Base-by-base conservation (phyloP, 371 early-diverging fungal species). In the Amoeboaphelidium protococcarum region DNA sequence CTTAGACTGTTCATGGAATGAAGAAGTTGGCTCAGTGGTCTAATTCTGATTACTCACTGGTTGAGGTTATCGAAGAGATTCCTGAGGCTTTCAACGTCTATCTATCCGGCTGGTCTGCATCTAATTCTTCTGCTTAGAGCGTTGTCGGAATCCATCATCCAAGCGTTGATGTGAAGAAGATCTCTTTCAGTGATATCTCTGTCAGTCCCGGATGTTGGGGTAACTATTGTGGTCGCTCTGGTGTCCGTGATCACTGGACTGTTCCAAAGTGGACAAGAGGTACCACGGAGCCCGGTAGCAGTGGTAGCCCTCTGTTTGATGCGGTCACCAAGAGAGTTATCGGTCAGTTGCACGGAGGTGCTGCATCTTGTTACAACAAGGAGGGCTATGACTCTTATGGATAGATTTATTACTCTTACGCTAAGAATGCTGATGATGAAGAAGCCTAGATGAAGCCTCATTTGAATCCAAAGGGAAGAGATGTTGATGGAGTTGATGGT, bases 311-410 rank as follows among this genome's bases (percentile, higher is more conserved):
- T 0, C 41, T 68, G 24, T 68, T 68, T 49, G 59, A 68, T 26
- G 54, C 60, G 0, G 43, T 12, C 23, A 58, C 54, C 21, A 57
- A 57, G 52, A 48, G 62, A 2, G 61, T 68, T n/a, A 58, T 67
- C 0, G 68, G 68, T 1, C 68, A 68, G 21, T 45, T 68, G 25
- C 68, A 68, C 52, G 68, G 68, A 1, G 68, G 68, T 0, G 50
- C 53, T 4, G 61, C 68, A 6, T 55, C 60, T 13, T 68, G 68
- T 20, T 61, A 53, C 49, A 58, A 58, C 53, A 52, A 44, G 27
- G 51, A 64, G n/a, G 68, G 67, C 0, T 65, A 63, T 47, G 68
- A 68, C 47, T 47, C 57, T 1, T 68, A 67, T 49, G 68, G 68
- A 31, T 10, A 31, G 16, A 6, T 31, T 6, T 16, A 31, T 31